Evolutionary conservation across 805 yeast species (phyloP).

Genomic region (Torulaspora delbrueckii): DNA sequence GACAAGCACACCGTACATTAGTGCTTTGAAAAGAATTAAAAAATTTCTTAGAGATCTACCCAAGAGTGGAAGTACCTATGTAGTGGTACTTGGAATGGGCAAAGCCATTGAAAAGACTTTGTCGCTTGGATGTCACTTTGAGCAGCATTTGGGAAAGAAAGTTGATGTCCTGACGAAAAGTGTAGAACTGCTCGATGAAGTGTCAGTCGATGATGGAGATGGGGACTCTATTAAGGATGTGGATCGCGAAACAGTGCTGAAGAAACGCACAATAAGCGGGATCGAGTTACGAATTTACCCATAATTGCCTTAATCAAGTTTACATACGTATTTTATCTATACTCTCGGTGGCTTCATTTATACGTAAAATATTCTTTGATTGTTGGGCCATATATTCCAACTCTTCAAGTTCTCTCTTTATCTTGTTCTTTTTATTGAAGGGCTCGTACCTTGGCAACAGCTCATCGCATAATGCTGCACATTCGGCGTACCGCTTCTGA

Average conservation of each 20-base stretch:
- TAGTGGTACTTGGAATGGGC: constrained; percentile 73
- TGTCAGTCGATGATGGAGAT: constrained; percentile 32
- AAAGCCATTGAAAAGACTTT: constrained; percentile 58
- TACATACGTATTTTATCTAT: constrained; percentile 5
- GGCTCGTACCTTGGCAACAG: constrained; percentile 37
- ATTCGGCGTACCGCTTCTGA: constrained; percentile 45
- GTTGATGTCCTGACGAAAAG: constrained; percentile 63
- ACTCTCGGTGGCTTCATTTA: neutral
- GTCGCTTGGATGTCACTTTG: constrained; percentile 58
- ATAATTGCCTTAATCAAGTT: constrained; percentile 2
- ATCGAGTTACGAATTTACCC: constrained; percentile 40
- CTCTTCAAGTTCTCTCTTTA: constrained; percentile 49
- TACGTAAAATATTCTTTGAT: constrained; percentile 3
- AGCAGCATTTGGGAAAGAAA: constrained; percentile 43
- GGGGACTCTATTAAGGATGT: constrained; percentile 28
- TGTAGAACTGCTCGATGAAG: constrained; percentile 69
- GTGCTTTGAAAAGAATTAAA: constrained; percentile 62
- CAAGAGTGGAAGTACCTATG: constrained; percentile 41
- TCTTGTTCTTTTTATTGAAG: constrained; percentile 38
- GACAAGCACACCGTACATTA: constrained; percentile 62
- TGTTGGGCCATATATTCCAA: constrained; percentile 32
- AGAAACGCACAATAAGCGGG: constrained; percentile 40
- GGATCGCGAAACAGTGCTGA: constrained; percentile 32
- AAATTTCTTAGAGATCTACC: constrained; percentile 47
- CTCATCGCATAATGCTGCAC: constrained; percentile 42